Conservation (phyloP, 352 stramenopile genomes). For the Globisporangium ultimum region DNA sequence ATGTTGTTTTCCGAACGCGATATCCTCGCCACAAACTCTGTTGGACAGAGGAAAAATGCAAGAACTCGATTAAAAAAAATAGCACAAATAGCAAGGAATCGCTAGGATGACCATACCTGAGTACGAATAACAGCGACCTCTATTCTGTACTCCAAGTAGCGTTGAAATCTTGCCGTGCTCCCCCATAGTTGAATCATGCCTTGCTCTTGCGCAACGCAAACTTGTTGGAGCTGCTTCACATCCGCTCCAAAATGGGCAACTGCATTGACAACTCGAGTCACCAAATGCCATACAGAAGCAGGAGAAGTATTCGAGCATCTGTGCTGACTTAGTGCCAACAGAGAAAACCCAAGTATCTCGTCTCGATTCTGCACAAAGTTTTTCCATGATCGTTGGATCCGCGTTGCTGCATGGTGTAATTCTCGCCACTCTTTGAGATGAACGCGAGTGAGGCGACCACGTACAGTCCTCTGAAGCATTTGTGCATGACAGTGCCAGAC, state of each 20-base stretch:
- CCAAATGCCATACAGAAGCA: conserved; percentile 1
- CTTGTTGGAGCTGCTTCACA: conserved; percentile 40
- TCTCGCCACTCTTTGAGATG: conserved; percentile 10
- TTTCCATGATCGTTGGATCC: conserved; percentile 28
- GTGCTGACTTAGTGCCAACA: too few relatives aligned
- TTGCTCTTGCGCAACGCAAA: conserved; percentile 45
- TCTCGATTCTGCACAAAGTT: conserved; percentile 2
- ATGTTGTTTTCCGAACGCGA: neutral
- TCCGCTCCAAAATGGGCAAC: conserved; percentile 19
- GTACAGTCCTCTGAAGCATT: conserved; percentile 19
- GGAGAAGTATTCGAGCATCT: neutral
- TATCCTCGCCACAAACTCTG: conserved; percentile 19
- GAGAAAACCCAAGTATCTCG: conserved; percentile 2
- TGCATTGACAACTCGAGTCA: conserved; percentile 5
- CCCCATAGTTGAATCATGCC: conserved; percentile 26
- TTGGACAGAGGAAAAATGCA: neutral
- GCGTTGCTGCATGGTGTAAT: neutral
- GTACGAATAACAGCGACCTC: conserved; percentile 14
- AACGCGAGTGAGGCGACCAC: conserved; percentile 20
- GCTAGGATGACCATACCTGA: conserved; percentile 16
- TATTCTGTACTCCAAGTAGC: conserved; percentile 13
- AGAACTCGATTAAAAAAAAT: neutral
- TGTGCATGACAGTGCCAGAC: conserved; percentile 11
- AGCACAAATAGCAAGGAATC: neutral
- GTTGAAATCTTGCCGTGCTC: conserved; percentile 10